phyloP scores from a whole-genome alignment of 2,329 filamentous ascomycete genomes.

The Neofusicoccum ribis region DNA sequence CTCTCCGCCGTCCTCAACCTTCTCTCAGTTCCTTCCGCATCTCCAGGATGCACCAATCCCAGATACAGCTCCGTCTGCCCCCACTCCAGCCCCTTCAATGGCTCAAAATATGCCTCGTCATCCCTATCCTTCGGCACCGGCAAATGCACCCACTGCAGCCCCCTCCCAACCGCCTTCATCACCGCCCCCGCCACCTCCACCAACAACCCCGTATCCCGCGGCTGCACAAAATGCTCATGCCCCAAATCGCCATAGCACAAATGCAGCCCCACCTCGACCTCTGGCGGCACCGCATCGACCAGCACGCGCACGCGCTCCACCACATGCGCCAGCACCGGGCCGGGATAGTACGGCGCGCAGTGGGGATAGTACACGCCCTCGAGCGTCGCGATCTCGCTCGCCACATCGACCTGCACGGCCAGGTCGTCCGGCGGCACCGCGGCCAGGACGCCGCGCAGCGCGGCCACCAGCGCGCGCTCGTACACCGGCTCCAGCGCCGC shows the following conservation, averaged over 20 bases:
- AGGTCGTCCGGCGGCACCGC: constrained; percentile 35
- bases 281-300: constrained; percentile 32
- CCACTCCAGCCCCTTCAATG: background rate
- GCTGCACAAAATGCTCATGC: constrained; percentile 47
- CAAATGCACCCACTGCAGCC: constrained; percentile 46
- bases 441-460: constrained; percentile 31
- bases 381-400: constrained; percentile 35
- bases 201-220: constrained; percentile 35
- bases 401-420: constrained; percentile 38
- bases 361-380: constrained; percentile 23
- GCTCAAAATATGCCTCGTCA: constrained; percentile 3
- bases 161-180: constrained; percentile 28
- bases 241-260: constrained; percentile 51
- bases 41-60: constrained; percentile 1
- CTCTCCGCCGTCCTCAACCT: background rate
- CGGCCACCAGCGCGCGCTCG: constrained; percentile 30
- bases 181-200: constrained; percentile 43
- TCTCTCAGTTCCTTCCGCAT: constrained; percentile 3
- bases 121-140: constrained; percentile 27
- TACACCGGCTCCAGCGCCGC: constrained; percentile 34
- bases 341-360: constrained; percentile 35
- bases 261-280: constrained; percentile 47
- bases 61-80: constrained; percentile 1
- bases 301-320: constrained; percentile 36
- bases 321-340: constrained; percentile 34